Conservation (phyloP, 169 alveolate genomes). For the Plasmodium knowlesi region DNA sequence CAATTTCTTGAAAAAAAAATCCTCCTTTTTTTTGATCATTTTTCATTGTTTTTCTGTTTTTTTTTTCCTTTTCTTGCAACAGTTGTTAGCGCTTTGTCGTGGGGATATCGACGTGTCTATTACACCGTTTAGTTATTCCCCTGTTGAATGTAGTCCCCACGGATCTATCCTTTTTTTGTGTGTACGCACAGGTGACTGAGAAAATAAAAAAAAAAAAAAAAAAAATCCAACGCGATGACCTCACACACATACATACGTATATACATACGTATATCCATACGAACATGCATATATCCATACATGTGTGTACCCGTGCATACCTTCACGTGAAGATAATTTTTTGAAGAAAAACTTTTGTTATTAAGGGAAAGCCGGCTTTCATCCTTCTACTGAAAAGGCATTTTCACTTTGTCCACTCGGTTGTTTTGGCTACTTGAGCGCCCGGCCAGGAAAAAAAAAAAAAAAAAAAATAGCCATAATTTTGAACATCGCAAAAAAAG, state of each 20-base stretch:
- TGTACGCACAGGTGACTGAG: background rate
- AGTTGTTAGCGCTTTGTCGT: background rate
- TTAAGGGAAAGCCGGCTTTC: background rate
- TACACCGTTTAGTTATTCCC: background rate
- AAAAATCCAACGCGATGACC: background rate
- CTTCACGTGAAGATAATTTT: background rate
- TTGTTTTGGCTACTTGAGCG: background rate
- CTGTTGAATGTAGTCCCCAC: background rate
- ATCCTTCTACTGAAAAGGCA: background rate
- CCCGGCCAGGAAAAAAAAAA: background rate
- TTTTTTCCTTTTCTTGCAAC: background rate
- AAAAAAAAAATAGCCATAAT: background rate
- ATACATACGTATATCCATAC: no score
- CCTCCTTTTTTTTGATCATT: background rate
- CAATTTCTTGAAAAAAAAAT: background rate
- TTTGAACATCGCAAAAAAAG: background rate
- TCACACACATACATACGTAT: background rate
- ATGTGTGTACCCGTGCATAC: background rate
- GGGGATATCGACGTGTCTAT: background rate
- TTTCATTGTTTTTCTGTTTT: background rate
- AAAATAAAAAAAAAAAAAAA: no score
- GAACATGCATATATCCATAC: background rate
- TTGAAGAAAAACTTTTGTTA: background rate
- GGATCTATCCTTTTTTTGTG: background rate
- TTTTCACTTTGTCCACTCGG: background rate